Evolutionary conservation across 148 eudicot genomes (phyloP), one percentile per base, ranked within the genome.

Genomic region (Dianthus caryophyllus): DNA sequence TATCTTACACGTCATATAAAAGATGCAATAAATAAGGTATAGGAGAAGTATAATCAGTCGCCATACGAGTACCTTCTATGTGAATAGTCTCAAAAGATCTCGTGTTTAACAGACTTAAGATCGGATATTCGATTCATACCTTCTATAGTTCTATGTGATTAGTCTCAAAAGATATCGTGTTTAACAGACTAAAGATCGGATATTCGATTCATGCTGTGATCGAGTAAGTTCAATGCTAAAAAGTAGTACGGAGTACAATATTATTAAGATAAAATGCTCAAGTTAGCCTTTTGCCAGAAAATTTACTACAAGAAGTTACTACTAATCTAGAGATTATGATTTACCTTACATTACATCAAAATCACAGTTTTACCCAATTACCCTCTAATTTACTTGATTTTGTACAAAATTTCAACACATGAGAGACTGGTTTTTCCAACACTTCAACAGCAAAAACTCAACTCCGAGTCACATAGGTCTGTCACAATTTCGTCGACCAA

Each of bases 401-500:
- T 80, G 75, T 83, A 80, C 86, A 82, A 69, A 75, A 72, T 33
- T 59, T 67, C 49, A 61, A 36, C 13, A 47, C 52, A 16, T 67
- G 55, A 43, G 41, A 22, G 44, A 49, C 47, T 55, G 24, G 41
- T 41, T 9, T 25, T 38, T 46, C 22, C 50, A 36, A 27, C 38
- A 49, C 39, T 54, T 62, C 58, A 66, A 16, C 22, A 66, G 14
- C 22, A 55, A 49, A 74, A 65, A 68, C 66, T 26, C 25, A 44
- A 11, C 41, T 71, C 67, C n/a, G 47, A 50, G 33, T 52, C 66
- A 4, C 69, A 84, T 25, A 93, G 73, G 24, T 94, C 99, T 2
- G 61, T 27, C 58, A 90, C 85, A 67, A 87, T 71, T 73, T 94
- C 99, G 52, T 90, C 96, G 22, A 90, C 82, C 77, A 94, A 41